Evolutionary conservation across 1,284 basidiomycete genomes (phyloP), one percentile per base, ranked within the genome.

Genomic region (Leccinum cinnamomeum): DNA sequence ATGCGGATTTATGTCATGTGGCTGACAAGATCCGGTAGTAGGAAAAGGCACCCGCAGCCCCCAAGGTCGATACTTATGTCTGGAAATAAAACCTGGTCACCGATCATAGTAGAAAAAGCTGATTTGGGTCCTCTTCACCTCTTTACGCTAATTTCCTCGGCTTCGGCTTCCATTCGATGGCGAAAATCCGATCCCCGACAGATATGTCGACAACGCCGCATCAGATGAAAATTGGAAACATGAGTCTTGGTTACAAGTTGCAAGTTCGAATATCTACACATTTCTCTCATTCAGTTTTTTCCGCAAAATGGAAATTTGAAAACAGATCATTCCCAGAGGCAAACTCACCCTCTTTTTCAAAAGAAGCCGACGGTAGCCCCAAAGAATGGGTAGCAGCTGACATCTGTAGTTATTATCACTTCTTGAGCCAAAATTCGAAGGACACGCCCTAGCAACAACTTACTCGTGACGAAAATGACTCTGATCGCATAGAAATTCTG

Each of bases 1-100:
- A 59, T 58, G 30, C 16, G 35, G n/a, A 20, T 33, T 67, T 65
- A 68, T 62, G 68, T 70, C 58, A 69, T 20, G 37, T 50, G 44
- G 56, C 57, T 56, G 41, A n/a, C 14, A 39, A 37, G 39, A 39
- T 39, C 39, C 16, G 30, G 30, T 33, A 51, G 58, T 62, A 61
- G 64, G 60, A 60, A 69, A 62, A 62, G 30, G 30, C 30, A 33
- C 30, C 30, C 30, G 30, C 30, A n/a, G n/a, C 14, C 51, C 57
- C 53, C 46, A 53, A 16, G 30, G 33, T 41, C 57, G 65, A 58
- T n/a, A 64, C n/a, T 56, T 30, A 28, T 41, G 44, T 55, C 25
- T n/a, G 28, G 8, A 53, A 51, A 33, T 55, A 30, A 50, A 44
- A 7, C 37, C 14, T 33, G 25, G 39, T 53, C 30, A 16, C 39